Evolutionary conservation across 106 monocot genomes (phyloP), one percentile per base, ranked within the genome.

Genomic region (Vanilla planifolia): DNA sequence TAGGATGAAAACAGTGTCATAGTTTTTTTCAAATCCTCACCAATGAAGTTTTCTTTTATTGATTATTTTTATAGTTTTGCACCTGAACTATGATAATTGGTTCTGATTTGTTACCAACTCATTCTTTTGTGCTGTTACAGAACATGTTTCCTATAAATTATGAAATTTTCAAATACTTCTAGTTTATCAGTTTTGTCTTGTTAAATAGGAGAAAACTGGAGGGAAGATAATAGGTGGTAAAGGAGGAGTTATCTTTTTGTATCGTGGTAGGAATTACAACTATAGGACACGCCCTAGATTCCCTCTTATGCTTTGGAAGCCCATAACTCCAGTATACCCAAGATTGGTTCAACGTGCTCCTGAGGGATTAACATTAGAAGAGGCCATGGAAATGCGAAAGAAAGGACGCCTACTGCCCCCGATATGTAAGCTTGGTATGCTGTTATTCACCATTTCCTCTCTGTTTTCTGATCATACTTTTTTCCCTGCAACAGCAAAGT

Each of bases 281-380:
- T 88, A 92, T 39, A 98, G 61, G 51, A 75, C 71, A 9, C 73
- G 88, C 11, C 96, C 91, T 39, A 88, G 71, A 62, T 88, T 51
- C 64, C 91, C 96, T 42, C 84, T 98, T 42, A 98, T 98, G 96
- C 82, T 98, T 19, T 98, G 96, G 96, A 88, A 79, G 62, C 96
- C 96, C 42, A 42, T 77, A 6, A 58, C 87, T 58, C 91, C 96
- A 48, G 84, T 98, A 14, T 98, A 98, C 75, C 96, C 96, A 16
- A 62, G 81, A 28, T 75, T 98, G 58, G 72, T 91, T 46, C 73
- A 77, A 43, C 73, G 68, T 29, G 91, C 63, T 65, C 96, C 96
- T 1, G 91, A 92, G 52, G 96, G 88, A 40, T 75, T 92, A 59
- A 88, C 91, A 67, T 56, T 85, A 29, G 84, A 98, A 72, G 84